A percentile compares a stretch with the other conserved stretches of the same genome.
These are phyloP conservation scores for Coemansia erecta DNA, from an alignment of 192 early-diverging fungal genomes.

Conservation along the genomic window DNA sequence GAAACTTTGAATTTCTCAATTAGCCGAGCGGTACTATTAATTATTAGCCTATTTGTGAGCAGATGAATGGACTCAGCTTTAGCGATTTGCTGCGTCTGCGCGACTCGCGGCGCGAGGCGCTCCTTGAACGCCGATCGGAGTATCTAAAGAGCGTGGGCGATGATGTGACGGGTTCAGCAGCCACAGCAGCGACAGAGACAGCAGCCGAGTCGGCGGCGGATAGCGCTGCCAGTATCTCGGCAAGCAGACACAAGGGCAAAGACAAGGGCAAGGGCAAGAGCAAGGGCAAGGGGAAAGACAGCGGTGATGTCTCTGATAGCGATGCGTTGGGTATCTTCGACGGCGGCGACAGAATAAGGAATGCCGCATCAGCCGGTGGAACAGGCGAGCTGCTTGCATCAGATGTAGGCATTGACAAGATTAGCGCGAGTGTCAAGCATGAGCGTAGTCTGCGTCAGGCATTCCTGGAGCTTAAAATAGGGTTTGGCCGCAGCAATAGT, in stretches of 20 bases:
- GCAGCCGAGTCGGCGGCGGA: neutral
- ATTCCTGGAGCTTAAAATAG: slow-evolving; percentile 10
- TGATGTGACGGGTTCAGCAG: neutral
- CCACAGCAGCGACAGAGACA: neutral
- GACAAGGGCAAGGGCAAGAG: slow-evolving; percentile 28
- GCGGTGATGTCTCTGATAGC: neutral
- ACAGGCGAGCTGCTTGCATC: too few species aligned
- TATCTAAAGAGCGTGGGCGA: neutral
- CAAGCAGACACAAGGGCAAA: slow-evolving; percentile 21
- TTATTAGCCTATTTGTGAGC: neutral
- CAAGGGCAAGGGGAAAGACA: slow-evolving; percentile 13
- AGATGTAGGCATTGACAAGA: neutral
- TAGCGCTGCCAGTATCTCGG: too few species aligned
- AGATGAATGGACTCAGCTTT: slow-evolving; percentile 10
- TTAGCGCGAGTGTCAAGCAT: slow-evolving; percentile 23
- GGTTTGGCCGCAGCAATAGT: too few species aligned
- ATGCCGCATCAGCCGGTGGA: neutral
- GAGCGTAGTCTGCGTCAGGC: slow-evolving; percentile 20
- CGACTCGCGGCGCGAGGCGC: slow-evolving; percentile 40
- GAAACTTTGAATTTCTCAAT: too few species aligned
- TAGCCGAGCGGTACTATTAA: too few species aligned
- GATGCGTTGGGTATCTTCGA: neutral
- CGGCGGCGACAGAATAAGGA: neutral
- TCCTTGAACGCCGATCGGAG: slow-evolving; percentile 38
- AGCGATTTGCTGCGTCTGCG: slow-evolving; percentile 44